Percentiles rank a stretch among this genome's conserved stretches.
phyloP scores from a whole-genome alignment of 2,329 filamentous ascomycete genomes.

The Aspergillus quadrilineatus region DNA sequence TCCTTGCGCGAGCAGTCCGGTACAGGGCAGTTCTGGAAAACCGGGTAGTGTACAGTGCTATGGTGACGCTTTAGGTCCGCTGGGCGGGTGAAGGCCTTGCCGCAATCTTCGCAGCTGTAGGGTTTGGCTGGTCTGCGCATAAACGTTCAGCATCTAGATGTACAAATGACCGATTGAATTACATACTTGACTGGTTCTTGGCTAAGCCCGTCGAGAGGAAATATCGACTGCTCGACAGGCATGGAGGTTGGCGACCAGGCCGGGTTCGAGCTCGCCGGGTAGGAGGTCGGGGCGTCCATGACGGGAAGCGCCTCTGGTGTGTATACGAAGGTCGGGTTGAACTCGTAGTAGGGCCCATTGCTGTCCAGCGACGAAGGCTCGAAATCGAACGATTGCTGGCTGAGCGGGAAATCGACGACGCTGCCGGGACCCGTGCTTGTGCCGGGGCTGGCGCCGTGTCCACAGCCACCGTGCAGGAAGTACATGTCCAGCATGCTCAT shows the following conservation, averaged over 20 bases:
- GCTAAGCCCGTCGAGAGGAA: conserved; percentile 17
- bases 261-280: conserved; percentile 7
- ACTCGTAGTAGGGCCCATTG: conserved; percentile 12
- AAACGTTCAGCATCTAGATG: not conserved
- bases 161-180: not conserved
- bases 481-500: conserved; percentile 21
- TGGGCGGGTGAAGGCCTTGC: conserved; percentile 45
- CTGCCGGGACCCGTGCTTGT: conserved; percentile 1
- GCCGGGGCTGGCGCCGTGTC: not conserved
- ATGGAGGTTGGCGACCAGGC: conserved; percentile 14
- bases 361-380: conserved; percentile 16
- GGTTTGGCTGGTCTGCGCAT: conserved; percentile 29
- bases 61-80: conserved; percentile 53
- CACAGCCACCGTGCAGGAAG: conserved; percentile 3
- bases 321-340: conserved; percentile 16
- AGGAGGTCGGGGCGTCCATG: conserved; percentile 13
- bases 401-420: conserved; percentile 11
- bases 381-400: conserved; percentile 6
- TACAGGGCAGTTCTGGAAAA: conserved; percentile 46
- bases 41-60: conserved; percentile 46
- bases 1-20: conserved; percentile 48
- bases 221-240: conserved; percentile 12
- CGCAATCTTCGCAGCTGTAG: conserved; percentile 35
- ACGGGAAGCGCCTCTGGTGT: conserved; percentile 14
- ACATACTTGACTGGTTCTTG: conserved; percentile 28